Evolutionary conservation across 2,329 filamentous ascomycete species (phyloP), one percentile per base, ranked within the genome.

Genomic region (Diatrype stigma): DNA sequence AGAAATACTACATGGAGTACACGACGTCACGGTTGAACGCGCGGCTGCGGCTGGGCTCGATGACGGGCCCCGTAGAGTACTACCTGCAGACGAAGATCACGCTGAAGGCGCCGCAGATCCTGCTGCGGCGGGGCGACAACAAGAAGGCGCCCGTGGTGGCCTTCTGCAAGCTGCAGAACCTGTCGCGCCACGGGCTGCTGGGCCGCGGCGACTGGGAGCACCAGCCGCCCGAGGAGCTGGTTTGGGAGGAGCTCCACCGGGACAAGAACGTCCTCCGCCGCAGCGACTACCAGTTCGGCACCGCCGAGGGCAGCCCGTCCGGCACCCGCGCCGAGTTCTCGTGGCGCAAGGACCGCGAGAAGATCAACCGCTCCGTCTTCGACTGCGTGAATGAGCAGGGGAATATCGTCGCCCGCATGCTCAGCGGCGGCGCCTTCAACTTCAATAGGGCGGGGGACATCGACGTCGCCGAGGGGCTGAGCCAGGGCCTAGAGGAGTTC

Each of bases 241-340:
- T n/a, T 1, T 44, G 44, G 28, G 45, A 51, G 23, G 46, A 53
- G 34, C 51, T 53, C 48, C 32, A 19, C 16, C 51, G 51, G 40
- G 51, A 51, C 17, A 45, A 46, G 32, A 51, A 38, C 51, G 6
- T 26, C 17, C 14, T 48, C 17, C 44, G 30, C n/a, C 32, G 48
- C 32, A 53, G 51, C 42, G 51, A 53, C 48, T 53, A 49, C 44
- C 37, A 23, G n/a, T 51, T 53, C 45, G 26, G 19, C 35, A 52
- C 51, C 4, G n/a, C 22, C 19, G 23, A 21, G 11, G 16, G 23
- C 14, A 28, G 46, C 23, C 10, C 14, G 22, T 2, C 35, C 12
- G 12, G 32, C 8, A 8, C 11, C 10, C 19, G 6, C 7, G 30
- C n/a, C 6, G 6, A 30, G 26, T 53, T 38, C 35, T 19, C 28